Evolutionary conservation across 805 yeast species (phyloP).

Genomic region (Jamesozyma piceae): DNA sequence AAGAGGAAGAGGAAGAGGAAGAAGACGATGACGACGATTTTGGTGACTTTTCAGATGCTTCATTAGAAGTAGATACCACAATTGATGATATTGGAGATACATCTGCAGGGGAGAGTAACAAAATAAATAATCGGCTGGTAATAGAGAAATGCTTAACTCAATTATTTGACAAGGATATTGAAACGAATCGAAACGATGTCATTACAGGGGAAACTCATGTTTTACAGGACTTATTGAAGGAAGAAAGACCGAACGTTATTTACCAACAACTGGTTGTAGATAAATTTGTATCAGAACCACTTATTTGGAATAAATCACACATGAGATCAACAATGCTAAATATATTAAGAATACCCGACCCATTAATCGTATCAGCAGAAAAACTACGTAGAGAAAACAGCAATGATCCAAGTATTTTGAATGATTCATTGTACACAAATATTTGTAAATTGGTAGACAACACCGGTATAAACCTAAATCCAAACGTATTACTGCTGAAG

Average conservation of each 20-base stretch:
- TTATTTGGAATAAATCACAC: conserved; percentile 24
- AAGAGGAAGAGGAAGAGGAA: neutral
- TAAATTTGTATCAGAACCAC: conserved; percentile 15
- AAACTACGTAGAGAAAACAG: neutral
- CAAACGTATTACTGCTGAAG: conserved; percentile 7
- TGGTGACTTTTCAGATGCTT: conserved; percentile 30
- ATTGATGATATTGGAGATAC: neutral
- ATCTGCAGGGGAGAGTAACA: neutral
- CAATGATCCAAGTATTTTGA: conserved; percentile 5
- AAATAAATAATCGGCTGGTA: neutral
- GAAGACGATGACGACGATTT: conserved; percentile 28
- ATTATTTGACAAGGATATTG: conserved; percentile 1
- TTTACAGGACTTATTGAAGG: conserved; percentile 14
- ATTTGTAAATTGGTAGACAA: conserved; percentile 6
- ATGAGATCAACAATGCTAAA: conserved; percentile 20
- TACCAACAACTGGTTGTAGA: conserved; percentile 25
- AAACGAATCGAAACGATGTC: neutral
- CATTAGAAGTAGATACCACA: conserved; percentile 13
- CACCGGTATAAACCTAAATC: neutral
- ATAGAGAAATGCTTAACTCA: conserved; percentile 1
- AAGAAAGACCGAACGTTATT: conserved; percentile 25
- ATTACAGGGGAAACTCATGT: neutral
- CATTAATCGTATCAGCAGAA: neutral
- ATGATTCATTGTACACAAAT: conserved; percentile 16
- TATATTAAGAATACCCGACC: conserved; percentile 16